Evolutionary conservation across 371 early-diverging fungal species (phyloP).

Genomic region (Zychaea mexicana): DNA sequence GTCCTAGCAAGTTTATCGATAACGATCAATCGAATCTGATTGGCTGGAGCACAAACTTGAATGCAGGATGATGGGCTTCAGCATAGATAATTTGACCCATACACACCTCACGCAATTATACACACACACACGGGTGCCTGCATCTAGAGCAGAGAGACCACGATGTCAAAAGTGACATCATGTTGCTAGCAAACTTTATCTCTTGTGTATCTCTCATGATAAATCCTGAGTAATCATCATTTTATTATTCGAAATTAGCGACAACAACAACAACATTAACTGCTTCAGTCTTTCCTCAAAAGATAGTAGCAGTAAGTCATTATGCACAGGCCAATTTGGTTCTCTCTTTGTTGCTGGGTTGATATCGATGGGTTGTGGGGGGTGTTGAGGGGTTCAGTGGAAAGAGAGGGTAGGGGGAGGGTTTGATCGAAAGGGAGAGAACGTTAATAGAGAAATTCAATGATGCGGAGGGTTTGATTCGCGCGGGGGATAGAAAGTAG

Average conservation of each 20-base stretch:
- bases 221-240: too few species aligned
- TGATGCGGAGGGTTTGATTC: conserved; percentile 4
- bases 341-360: neutral
- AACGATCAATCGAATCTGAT: conserved; percentile 17
- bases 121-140: conserved; percentile 10
- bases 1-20: conserved; percentile 16
- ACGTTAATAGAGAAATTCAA: neutral
- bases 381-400: too few species aligned
- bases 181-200: conserved; percentile 11
- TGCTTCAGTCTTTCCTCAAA: too few species aligned
- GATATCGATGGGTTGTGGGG: too few species aligned
- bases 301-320: too few species aligned
- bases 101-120: too few species aligned
- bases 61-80: conserved; percentile 15
- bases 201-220: too few species aligned
- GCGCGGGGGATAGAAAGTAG: neutral
- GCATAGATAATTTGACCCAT: too few species aligned
- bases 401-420: neutral
- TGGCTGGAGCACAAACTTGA: too few species aligned
- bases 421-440: neutral
- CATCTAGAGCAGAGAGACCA: conserved; percentile 7
- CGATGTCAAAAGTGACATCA: conserved; percentile 17
- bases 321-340: neutral
- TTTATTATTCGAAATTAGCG: neutral
- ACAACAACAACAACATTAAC: too few species aligned